Evolutionary conservation across 805 yeast genomes (phyloP), one percentile per base, ranked within the genome.

Genomic region (Metschnikowia koreensis): DNA sequence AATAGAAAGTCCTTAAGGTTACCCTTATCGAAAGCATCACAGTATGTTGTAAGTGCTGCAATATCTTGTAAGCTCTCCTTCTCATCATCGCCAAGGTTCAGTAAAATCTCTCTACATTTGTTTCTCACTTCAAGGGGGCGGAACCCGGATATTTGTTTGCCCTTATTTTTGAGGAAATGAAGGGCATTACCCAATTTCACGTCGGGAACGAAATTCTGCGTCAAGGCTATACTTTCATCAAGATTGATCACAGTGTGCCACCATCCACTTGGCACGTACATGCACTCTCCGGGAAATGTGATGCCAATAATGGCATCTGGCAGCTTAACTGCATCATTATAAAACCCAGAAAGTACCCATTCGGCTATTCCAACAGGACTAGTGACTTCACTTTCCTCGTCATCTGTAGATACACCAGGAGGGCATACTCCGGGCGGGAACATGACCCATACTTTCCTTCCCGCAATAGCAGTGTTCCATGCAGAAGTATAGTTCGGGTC

Each of bases 241-340:
- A 91, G 62, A 60, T 91, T 91, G n/a, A 91, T 88, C 31, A 92
- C 97, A 44, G 84, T 74, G 73, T 91, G 97, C 97, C 97, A 91
- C 97, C 97, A 91, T 0, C 96, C 96, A n/a, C 91, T 79, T 3
- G 97, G 97, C 7, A 91, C 97, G 65, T 87, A 82, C 77, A 90
- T 80, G 54, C 90, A 86, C 64, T 92, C 96, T 6, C 92, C 93
- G 0, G 90, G 86, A 57, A 81, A 82, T 0, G 96, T 87, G 12
- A 91, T 74, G 0, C 89, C 94, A 17, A 91, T 81, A 17, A 75
- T 63, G 22, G 77, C 75, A 50, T 79, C 76, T 13, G 81, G 79
- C 42, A 86, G 63, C 53, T 76, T 79, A 16, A 81, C 68, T 5
- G 85, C 76, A 63, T 86, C 94, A 55, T 84, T 81, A 73, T 82